Percentiles rank a stretch among this genome's conserved stretches.
Conservation (phyloP, 768 basidiomycete species). For the Panaeolus cyanescens region DNA sequence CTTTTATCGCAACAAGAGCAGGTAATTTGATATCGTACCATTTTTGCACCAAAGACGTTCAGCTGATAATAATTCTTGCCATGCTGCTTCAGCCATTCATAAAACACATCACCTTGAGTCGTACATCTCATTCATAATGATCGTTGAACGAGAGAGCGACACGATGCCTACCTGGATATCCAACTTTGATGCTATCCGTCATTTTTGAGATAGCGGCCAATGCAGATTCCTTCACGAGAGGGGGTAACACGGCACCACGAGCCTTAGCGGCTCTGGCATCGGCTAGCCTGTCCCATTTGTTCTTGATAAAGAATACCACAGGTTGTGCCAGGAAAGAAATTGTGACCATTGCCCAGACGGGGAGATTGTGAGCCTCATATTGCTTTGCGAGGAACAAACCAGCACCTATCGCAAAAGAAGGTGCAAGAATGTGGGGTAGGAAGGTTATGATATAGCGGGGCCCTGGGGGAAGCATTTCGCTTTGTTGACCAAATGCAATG, state of each 20-base stretch:
- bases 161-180: conserved; percentile 31
- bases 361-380: neutral
- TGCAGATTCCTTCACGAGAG: conserved; percentile 13
- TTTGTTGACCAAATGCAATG: too few relatives aligned
- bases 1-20: too few relatives aligned
- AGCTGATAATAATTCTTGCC: conserved; percentile 17
- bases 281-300: neutral
- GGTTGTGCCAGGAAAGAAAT: neutral
- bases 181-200: conserved; percentile 20
- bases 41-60: neutral
- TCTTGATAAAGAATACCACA: neutral
- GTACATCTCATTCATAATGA: neutral
- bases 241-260: conserved; percentile 16
- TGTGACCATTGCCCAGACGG: conserved; percentile 4
- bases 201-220: conserved; percentile 11
- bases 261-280: conserved; percentile 8
- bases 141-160: neutral
- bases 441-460: neutral
- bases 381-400: neutral
- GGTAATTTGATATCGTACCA: too few relatives aligned
- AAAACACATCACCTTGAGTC: conserved; percentile 27
- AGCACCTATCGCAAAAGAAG: neutral
- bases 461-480: neutral
- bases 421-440: neutral
- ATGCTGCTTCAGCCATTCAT: conserved; percentile 25